Percentiles rank a stretch among this genome's conserved stretches.
phyloP scores from a whole-genome alignment of 805 yeast species.

The Kodamaea restingae region DNA sequence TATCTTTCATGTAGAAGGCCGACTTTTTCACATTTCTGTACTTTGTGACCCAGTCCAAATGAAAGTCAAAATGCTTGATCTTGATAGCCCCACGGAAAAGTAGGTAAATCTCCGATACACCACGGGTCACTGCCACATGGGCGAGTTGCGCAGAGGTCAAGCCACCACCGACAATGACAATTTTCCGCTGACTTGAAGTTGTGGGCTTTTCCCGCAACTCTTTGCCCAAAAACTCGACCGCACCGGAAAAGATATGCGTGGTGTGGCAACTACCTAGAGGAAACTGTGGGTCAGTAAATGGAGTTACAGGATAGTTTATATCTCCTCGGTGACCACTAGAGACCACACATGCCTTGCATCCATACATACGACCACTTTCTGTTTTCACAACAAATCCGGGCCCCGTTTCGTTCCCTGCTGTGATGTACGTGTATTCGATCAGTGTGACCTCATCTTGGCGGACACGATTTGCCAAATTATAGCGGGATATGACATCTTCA shows the following conservation, averaged over 20 bases:
- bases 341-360: constrained; percentile 31
- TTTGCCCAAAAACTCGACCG: constrained; percentile 22
- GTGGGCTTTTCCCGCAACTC: constrained; percentile 12
- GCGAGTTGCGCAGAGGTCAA: constrained; percentile 45
- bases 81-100: constrained; percentile 36
- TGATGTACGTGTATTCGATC: constrained; percentile 26
- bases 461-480: constrained; percentile 26
- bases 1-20: constrained; percentile 39
- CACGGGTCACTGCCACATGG: constrained; percentile 30
- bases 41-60: constrained; percentile 48
- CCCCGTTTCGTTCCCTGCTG: constrained; percentile 20
- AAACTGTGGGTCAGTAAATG: constrained; percentile 13
- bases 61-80: constrained; percentile 46
- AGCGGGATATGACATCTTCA: constrained; percentile 28
- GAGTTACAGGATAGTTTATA: constrained; percentile 30
- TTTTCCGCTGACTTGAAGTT: constrained; percentile 6
- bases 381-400: constrained; percentile 34
- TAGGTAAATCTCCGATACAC: constrained; percentile 29
- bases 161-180: constrained; percentile 45
- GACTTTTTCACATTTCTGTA: constrained; percentile 43
- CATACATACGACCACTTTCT: constrained; percentile 26
- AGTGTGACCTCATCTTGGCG: constrained; percentile 30
- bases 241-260: constrained; percentile 28
- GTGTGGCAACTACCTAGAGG: constrained; percentile 33
- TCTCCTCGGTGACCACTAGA: constrained; percentile 36